phyloP scores from a whole-genome alignment of 805 yeast species.

The Metschnikowia lochheadii region DNA sequence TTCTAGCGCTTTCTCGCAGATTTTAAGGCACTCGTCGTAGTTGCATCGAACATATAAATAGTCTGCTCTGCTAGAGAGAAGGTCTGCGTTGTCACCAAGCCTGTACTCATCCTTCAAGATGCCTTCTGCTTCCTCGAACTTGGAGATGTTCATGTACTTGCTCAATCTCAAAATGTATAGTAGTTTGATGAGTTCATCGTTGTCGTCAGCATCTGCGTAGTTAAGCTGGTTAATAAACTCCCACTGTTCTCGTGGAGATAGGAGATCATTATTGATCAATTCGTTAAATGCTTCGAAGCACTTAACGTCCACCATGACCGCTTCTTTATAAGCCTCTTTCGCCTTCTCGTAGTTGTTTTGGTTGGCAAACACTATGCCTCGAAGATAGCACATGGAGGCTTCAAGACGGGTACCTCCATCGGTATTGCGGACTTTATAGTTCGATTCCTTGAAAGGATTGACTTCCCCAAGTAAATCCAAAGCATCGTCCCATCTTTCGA shows the following conservation, averaged over 20 bases:
- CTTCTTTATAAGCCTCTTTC: conserved; percentile 81
- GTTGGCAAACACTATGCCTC: conserved; percentile 79
- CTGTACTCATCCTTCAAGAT: conserved; percentile 68
- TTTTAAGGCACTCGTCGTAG: conserved; percentile 66
- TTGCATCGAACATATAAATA: conserved; percentile 68
- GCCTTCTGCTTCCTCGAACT: conserved; percentile 61
- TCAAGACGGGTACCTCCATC: conserved; percentile 88
- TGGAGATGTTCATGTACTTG: conserved; percentile 59
- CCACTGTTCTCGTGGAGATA: conserved; percentile 88
- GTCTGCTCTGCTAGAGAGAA: conserved; percentile 66
- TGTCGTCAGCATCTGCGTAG: conserved; percentile 72
- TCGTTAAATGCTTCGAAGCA: conserved; percentile 91
- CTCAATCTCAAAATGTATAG: conserved; percentile 74
- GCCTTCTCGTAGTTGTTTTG: conserved; percentile 84
- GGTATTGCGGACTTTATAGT: conserved; percentile 41
- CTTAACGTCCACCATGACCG: conserved; percentile 80
- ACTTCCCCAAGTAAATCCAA: conserved; percentile 78
- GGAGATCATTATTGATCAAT: conserved; percentile 62
- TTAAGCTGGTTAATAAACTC: conserved; percentile 60
- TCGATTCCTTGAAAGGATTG: conserved; percentile 59
- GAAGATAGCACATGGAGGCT: conserved; percentile 77
- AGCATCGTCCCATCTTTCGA: conserved; percentile 85
- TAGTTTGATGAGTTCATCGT: conserved; percentile 72
- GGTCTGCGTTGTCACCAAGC: conserved; percentile 64
- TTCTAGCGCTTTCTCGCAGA: conserved; percentile 60